Percentiles rank a stretch among this genome's conserved stretches.
phyloP scores from a whole-genome alignment of 2,329 filamentous ascomycete species.

The Hypoxylon rubiginosum region DNA sequence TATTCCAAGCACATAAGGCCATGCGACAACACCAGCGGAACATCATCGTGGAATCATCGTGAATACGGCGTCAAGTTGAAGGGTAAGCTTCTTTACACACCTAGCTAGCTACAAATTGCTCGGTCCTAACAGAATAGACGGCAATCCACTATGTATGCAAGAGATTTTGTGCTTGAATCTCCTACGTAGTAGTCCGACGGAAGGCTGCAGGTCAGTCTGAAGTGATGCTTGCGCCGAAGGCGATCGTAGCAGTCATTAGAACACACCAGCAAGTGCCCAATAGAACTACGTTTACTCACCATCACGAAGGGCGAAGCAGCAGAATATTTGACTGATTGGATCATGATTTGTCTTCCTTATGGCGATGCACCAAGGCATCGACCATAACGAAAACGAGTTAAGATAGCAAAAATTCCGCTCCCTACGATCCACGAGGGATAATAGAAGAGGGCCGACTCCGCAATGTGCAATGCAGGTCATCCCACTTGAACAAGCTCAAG shows the following conservation, averaged over 20 bases:
- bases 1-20: too few relatives aligned
- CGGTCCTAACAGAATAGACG: background rate
- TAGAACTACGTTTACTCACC: too few relatives aligned
- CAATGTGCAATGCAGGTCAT: constrained; percentile 71
- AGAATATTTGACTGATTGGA: background rate
- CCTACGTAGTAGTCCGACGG: background rate
- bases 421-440: constrained; percentile 52
- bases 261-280: too few relatives aligned
- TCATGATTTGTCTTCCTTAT: constrained; percentile 23
- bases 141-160: background rate
- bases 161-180: background rate
- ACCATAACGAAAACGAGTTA: constrained; percentile 32
- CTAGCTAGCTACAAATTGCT: background rate
- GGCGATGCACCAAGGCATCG: constrained; percentile 28
- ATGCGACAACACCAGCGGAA: too few relatives aligned
- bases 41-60: too few relatives aligned
- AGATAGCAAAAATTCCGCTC: constrained; percentile 55
- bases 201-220: background rate
- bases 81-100: too few relatives aligned
- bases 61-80: too few relatives aligned
- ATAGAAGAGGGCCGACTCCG: constrained; percentile 59
- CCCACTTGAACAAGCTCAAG: constrained; percentile 44
- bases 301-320: too few relatives aligned
- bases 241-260: too few relatives aligned
- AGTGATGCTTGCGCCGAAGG: background rate